Evolutionary conservation across 2,329 filamentous ascomycete species (phyloP).

Genomic region (Pseudopyrenochaeta lycopersici): DNA sequence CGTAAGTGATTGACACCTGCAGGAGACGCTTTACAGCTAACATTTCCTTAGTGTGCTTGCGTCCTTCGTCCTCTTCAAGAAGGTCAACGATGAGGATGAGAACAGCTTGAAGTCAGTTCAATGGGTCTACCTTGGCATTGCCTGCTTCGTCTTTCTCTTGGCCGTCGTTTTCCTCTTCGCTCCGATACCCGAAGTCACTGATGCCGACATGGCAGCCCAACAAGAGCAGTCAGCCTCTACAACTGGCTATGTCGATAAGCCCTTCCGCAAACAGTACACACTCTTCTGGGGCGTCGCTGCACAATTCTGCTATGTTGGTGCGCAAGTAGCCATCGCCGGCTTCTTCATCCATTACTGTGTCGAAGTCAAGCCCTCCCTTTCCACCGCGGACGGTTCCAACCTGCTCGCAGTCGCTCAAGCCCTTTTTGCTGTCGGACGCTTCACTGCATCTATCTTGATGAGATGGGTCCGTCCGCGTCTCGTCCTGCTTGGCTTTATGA

Average conservation of each 20-base stretch:
- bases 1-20: constrained; percentile 36
- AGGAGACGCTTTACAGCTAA: too few relatives aligned
- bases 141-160: constrained; percentile 66
- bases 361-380: constrained; percentile 46
- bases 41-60: constrained; percentile 56
- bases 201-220: constrained; percentile 64
- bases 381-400: constrained; percentile 28
- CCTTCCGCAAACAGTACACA: constrained; percentile 56
- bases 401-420: constrained; percentile 64
- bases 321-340: constrained; percentile 63
- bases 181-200: constrained; percentile 67
- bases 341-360: constrained; percentile 56
- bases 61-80: constrained; percentile 63
- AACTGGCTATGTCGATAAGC: constrained; percentile 54
- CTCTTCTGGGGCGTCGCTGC: constrained; percentile 62
- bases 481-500: constrained; percentile 61
- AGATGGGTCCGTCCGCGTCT: constrained; percentile 65
- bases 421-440: constrained; percentile 65
- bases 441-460: constrained; percentile 61
- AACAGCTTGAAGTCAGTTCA: constrained; percentile 43
- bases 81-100: constrained; percentile 52
- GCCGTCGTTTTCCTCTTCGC: constrained; percentile 68
- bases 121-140: constrained; percentile 70
- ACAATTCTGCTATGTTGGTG: constrained; percentile 68
- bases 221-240: constrained; percentile 46